Percentiles rank a stretch among this genome's conserved stretches.
Conservation (phyloP, 306 rosid genomes). For the Trifolium subterraneum region DNA sequence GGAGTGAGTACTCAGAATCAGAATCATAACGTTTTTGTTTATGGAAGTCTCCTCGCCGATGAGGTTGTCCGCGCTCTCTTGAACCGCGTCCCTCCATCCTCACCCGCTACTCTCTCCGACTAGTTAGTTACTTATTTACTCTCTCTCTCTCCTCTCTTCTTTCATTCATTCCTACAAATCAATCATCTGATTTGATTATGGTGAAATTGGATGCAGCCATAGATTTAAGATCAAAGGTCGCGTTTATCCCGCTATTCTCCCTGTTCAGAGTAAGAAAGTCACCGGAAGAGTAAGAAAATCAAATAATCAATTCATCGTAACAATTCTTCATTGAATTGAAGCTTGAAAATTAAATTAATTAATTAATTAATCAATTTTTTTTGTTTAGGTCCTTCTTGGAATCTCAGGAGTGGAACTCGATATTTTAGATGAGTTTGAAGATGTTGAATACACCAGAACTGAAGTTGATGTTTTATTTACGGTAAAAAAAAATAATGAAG, state of each 20-base stretch:
- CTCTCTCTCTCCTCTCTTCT: constrained; percentile 28
- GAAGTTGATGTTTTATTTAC: constrained; percentile 59
- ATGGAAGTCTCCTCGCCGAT: constrained; percentile 82
- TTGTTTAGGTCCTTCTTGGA: constrained; percentile 70
- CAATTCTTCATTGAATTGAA: too few relatives aligned
- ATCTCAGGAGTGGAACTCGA: constrained; percentile 68
- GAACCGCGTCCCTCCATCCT: constrained; percentile 68
- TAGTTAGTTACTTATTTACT: constrained; percentile 50
- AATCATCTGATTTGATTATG: not conserved
- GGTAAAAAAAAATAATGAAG: constrained; percentile 31
- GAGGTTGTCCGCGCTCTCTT: constrained; percentile 73
- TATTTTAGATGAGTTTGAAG: constrained; percentile 79
- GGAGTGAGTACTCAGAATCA: not conserved
- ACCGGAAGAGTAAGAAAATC: constrained; percentile 46
- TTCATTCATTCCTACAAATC: not conserved
- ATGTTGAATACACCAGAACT: constrained; percentile 73
- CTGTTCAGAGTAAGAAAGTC: constrained; percentile 59
- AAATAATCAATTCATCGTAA: not conserved
- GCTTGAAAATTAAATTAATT: not conserved
- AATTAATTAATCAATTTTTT: not conserved
- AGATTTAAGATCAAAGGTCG: constrained; percentile 85
- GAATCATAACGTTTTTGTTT: constrained; percentile 74
- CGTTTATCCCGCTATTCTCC: constrained; percentile 90
- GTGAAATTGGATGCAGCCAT: constrained; percentile 49
- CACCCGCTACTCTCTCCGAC: constrained; percentile 62